A percentile compares a stretch with the other conserved stretches of the same genome.
Conservation (phyloP, 495 filamentous ascomycete genomes). For the Penicillium simplicissimum region DNA sequence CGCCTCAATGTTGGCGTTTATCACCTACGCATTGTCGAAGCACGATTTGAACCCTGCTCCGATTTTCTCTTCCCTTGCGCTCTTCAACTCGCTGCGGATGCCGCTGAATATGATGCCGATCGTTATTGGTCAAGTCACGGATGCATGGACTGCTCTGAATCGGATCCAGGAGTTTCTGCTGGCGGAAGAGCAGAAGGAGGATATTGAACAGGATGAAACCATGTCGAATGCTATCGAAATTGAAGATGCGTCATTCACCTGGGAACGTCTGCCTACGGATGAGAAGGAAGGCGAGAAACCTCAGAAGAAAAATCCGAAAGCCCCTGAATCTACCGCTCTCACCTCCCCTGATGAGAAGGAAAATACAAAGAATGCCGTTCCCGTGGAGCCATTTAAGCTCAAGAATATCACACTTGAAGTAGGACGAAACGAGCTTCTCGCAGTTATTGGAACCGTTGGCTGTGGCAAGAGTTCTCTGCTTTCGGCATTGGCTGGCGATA, state of each 20-base stretch:
- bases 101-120: conserved; percentile 86
- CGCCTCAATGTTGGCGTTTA: conserved; percentile 92
- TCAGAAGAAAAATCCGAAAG: conserved; percentile 30
- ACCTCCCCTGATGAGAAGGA: conserved; percentile 31
- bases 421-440: conserved; percentile 79
- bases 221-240: conserved; percentile 70
- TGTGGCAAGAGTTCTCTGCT: conserved; percentile 91
- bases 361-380: conserved; percentile 49
- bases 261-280: conserved; percentile 76
- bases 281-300: conserved; percentile 52
- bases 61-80: conserved; percentile 87
- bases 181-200: conserved; percentile 81
- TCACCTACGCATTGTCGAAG: conserved; percentile 80
- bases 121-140: conserved; percentile 83
- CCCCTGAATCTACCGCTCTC: conserved; percentile 26
- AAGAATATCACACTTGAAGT: conserved; percentile 72
- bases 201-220: conserved; percentile 61
- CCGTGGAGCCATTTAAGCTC: conserved; percentile 78
- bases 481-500: conserved; percentile 88
- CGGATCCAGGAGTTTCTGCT: conserved; percentile 86
- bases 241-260: conserved; percentile 79
- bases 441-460: conserved; percentile 88
- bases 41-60: conserved; percentile 70
- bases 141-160: conserved; percentile 80
- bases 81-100: conserved; percentile 89